A percentile compares a stretch with the other conserved stretches of the same genome.
Evolutionary conservation across 2,329 filamentous ascomycete species (phyloP).

Genomic region (Talaromyces sp.): DNA sequence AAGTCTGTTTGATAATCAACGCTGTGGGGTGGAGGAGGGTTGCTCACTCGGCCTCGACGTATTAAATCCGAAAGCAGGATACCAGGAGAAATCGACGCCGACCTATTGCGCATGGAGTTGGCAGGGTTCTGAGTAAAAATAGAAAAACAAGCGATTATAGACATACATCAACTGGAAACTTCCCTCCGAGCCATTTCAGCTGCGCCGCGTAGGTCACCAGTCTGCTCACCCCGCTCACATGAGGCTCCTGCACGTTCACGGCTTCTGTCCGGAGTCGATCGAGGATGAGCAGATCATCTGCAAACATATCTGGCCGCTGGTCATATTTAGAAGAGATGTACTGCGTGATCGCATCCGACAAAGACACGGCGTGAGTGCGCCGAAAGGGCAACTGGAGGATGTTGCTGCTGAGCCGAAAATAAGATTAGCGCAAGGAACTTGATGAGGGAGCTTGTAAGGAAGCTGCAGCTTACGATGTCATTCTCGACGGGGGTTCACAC

Average conservation of each 20-base stretch:
- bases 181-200: slow-evolving; percentile 85
- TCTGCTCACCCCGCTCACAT: slow-evolving; percentile 79
- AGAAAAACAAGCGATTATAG: not conserved
- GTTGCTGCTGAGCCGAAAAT: slow-evolving; percentile 30
- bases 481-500: slow-evolving; percentile 15
- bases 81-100: slow-evolving; percentile 94
- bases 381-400: slow-evolving; percentile 79
- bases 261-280: slow-evolving; percentile 79
- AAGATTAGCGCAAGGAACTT: not conserved
- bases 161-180: slow-evolving; percentile 89
- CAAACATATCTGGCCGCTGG: slow-evolving; percentile 96
- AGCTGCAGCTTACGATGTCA: slow-evolving; percentile 29
- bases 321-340: slow-evolving; percentile 99
- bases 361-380: slow-evolving; percentile 70
- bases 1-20: not conserved
- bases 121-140: not conserved
- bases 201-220: slow-evolving; percentile 90
- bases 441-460: not conserved
- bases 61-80: slow-evolving; percentile 87
- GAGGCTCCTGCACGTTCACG: slow-evolving; percentile 83
- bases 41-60: slow-evolving; percentile 60
- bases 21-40: not conserved
- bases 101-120: slow-evolving; percentile 52
- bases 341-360: slow-evolving; percentile 79
- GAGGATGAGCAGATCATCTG: slow-evolving; percentile 79